These are phyloP conservation scores for Eimeria sp. DNA, from an alignment of 169 alveolate genomes.

Conservation along the genomic window DNA sequence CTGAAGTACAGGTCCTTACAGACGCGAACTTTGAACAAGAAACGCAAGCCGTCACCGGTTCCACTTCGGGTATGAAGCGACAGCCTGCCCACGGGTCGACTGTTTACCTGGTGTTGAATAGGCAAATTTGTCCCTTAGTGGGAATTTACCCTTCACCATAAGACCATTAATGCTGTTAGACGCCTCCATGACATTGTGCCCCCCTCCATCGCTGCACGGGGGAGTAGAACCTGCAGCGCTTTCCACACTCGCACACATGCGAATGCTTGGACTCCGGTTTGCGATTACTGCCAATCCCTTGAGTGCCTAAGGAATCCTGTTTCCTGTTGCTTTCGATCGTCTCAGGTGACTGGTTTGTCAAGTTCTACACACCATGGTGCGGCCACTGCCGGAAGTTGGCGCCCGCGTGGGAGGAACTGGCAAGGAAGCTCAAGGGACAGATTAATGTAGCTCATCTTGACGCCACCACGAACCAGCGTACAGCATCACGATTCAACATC, in stretches of 20 bases:
- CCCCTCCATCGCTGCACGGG: background rate
- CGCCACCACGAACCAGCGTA: conserved; percentile 89
- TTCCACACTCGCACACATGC: background rate
- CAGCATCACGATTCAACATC: conserved; percentile 91
- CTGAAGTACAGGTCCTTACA: conserved; percentile 72
- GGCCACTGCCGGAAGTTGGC: conserved; percentile 94
- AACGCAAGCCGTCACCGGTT: conserved; percentile 82
- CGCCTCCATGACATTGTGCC: background rate
- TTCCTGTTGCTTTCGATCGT: background rate
- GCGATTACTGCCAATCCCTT: background rate
- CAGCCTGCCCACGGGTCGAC: conserved; percentile 1
- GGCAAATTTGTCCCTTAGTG: background rate
- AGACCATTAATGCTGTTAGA: background rate
- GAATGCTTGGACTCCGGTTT: no score
- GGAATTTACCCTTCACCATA: background rate
- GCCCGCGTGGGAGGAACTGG: conserved; percentile 97
- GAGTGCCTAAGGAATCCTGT: background rate
- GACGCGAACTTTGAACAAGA: conserved; percentile 82
- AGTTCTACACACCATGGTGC: conserved; percentile 97
- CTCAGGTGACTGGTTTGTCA: conserved; percentile 94
- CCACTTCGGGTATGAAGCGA: conserved; percentile 73
- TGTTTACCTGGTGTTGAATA: background rate
- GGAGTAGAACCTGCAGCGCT: background rate
- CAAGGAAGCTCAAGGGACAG: conserved; percentile 92
- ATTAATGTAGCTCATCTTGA: conserved; percentile 91